These are phyloP conservation scores for Ogataea philodendri DNA, from an alignment of 805 yeast genomes.

Conservation along the genomic window DNA sequence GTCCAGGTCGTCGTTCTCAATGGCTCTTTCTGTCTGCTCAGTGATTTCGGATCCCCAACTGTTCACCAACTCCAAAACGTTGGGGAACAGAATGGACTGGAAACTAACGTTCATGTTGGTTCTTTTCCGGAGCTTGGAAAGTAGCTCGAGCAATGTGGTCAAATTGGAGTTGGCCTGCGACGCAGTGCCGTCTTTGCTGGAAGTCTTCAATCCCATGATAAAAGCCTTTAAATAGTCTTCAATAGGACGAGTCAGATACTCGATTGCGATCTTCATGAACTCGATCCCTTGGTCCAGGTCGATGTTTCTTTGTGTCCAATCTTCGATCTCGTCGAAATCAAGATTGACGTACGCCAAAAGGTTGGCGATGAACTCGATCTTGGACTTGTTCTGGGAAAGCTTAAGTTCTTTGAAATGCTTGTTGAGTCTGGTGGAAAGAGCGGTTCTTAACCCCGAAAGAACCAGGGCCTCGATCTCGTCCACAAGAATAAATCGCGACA, in stretches of 20 bases:
- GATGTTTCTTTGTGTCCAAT: constrained; percentile 27
- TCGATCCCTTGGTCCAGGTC: constrained; percentile 22
- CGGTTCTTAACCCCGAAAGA: constrained; percentile 8
- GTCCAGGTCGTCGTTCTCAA: constrained; percentile 56
- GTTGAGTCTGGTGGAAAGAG: constrained; percentile 15
- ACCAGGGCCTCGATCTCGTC: constrained; percentile 17
- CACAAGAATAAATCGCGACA: constrained; percentile 22
- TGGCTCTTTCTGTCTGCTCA: constrained; percentile 44
- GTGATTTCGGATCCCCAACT: constrained; percentile 29
- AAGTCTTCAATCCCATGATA: constrained; percentile 13
- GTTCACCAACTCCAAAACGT: constrained; percentile 22
- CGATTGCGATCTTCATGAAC: constrained; percentile 21
- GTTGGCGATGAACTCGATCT: constrained; percentile 18
- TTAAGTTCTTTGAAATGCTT: constrained; percentile 16
- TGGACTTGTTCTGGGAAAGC: constrained; percentile 12
- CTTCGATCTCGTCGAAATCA: constrained; percentile 26
- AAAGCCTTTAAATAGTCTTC: constrained; percentile 21
- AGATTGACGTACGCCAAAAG: constrained; percentile 20
- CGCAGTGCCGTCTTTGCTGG: constrained; percentile 3
- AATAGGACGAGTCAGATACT: constrained; percentile 21
- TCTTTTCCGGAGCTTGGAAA: constrained; percentile 18
- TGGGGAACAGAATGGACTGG: constrained; percentile 26
- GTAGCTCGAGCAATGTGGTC: constrained; percentile 11
- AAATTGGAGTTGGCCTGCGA: constrained; percentile 11
- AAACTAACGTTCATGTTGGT: constrained; percentile 25